Base-by-base conservation (phyloP, 768 basidiomycete species). In the Clitopilus passeckerianus region DNA sequence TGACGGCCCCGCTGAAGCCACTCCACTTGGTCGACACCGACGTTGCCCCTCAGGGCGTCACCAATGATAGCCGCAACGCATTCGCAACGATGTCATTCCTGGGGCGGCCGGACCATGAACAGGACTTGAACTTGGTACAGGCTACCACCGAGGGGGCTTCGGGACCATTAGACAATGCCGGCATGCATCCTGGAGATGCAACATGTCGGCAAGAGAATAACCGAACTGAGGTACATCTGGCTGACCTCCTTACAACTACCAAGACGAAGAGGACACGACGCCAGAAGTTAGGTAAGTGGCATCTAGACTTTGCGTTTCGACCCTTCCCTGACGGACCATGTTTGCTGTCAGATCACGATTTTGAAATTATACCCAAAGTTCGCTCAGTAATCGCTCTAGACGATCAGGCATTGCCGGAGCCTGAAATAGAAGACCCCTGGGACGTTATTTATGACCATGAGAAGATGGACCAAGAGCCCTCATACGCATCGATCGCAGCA, bases 371-470 rank as follows among this genome's bases (percentile, higher is more conserved):
- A 10, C 83, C 84, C 4, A 74, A 72, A 34, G 67, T 82, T 44
- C 81, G 77, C 30, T 75, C 80, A 34, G 85, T 87, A 52, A 84
- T 87, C 60, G 82, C 76, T 27, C 72, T 87, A 41, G 85, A 86
- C 63, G 86, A 87, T 61, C 60, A 68, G 16, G 61, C 65, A 24
- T 63, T 69, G 6, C 72, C 70, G 30, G 80, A 82, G 59, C 68
- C 77, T 57, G 69, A 72, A 18, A 58, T 75, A 18, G 83, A 84
- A 59, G 85, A 87, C 63, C 78, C 82, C 34, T 86, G 85, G 85
- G 84, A 86, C 64, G 79, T 82, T 65, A 68, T 86, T 46, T 73
- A 72, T 55, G 69, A 78, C 43, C 73, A 74, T 54, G 75, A 76
- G 43, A 74, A 74, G 12, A 54, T n/a, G 30, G 65, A 64, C 34